Conservation (phyloP, 2,329 filamentous ascomycete species). For the Colletotrichum acutatum region DNA sequence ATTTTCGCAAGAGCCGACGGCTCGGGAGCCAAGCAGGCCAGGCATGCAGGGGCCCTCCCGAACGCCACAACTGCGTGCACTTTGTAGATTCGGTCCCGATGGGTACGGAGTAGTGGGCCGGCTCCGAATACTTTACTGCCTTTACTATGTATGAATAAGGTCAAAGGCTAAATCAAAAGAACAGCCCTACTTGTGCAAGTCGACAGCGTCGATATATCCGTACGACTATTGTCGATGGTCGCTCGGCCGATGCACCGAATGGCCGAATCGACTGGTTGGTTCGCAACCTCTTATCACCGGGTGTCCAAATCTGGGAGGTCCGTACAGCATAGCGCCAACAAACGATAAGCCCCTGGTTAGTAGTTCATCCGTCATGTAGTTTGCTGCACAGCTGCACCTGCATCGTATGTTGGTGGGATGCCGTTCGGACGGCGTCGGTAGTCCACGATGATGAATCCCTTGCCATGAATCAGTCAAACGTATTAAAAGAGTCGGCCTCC, state of each 20-base stretch:
- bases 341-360: conserved; percentile 10
- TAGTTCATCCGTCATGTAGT: not conserved
- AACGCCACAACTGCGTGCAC: not conserved
- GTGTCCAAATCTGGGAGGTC: conserved; percentile 23
- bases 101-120: not conserved
- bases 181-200: not conserved
- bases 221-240: not conserved
- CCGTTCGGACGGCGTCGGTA: not conserved
- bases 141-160: not conserved
- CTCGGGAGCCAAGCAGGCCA: conserved; percentile 25
- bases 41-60: conserved; percentile 14
- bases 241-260: not conserved
- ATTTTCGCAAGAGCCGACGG: conserved; percentile 26
- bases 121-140: conserved; percentile 6
- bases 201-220: not conserved
- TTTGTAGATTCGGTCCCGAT: conserved; percentile 14
- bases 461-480: not conserved
- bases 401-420: not conserved
- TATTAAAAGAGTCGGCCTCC: not conserved
- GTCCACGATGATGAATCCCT: not conserved
- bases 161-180: not conserved
- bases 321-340: conserved; percentile 2
- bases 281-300: not conserved
- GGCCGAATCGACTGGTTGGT: no score
- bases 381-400: not conserved